Percentiles rank a stretch among this genome's conserved stretches.
These are phyloP conservation scores for Lolium multiflorum DNA, from an alignment of 176 grass and related monocot genomes.

Conservation along the genomic window DNA sequence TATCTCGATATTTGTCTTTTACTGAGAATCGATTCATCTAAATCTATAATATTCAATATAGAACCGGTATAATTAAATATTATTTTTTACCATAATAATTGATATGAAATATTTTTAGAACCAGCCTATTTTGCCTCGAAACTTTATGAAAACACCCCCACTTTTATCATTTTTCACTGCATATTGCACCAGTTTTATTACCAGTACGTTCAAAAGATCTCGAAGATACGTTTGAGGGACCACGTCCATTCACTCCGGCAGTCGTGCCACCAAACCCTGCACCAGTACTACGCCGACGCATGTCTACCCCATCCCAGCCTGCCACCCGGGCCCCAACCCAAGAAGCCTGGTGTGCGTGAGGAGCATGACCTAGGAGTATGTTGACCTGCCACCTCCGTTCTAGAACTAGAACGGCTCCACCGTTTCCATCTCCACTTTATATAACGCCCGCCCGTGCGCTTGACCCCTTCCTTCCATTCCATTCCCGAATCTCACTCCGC, in stretches of 20 bases:
- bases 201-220: no score
- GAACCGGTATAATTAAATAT: no score
- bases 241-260: not conserved
- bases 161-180: no score
- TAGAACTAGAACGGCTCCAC: slow-evolving; percentile 2
- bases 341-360: not conserved
- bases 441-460: not conserved
- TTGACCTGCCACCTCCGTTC: not conserved
- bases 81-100: no score
- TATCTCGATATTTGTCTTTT: no score
- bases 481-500: slow-evolving; percentile 22
- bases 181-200: no score
- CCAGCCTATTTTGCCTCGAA: no score
- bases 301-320: not conserved
- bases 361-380: not conserved
- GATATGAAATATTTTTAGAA: no score
- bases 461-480: slow-evolving; percentile 38
- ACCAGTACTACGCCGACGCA: not conserved
- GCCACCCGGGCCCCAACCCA: not conserved
- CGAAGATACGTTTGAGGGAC: no score
- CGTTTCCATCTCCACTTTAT: not conserved
- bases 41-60: no score
- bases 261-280: slow-evolving; percentile 15
- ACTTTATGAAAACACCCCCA: no score
- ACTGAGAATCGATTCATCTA: no score